Base-by-base conservation (phyloP, 2,329 filamentous ascomycete genomes). In the Alternaria sp. region DNA sequence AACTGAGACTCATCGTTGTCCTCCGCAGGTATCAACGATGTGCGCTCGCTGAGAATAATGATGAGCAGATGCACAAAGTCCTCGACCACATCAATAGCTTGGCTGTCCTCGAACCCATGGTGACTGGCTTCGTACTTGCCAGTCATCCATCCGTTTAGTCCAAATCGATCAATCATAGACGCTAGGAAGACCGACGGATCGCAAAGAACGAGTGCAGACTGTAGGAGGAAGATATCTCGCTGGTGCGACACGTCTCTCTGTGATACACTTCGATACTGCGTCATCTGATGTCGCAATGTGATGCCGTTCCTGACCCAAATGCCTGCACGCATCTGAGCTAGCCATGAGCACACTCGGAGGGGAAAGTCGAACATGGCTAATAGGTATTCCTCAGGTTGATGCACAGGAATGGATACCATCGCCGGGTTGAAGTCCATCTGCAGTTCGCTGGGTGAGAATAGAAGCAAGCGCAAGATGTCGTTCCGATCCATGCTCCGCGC, bases 221-320 rank as follows among this genome's bases (percentile, higher is more conserved):
- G 96, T 13, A 99, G 82, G 54, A 99, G 87, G 79, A 98, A 97
- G 47, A 99, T 92, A 76, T 99, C 96, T 62, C 96, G 89, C 73
- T 97, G 95, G 74, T 97, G 95, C 2, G 93, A 93, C 19, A 97
- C 92, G 79, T 99, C 96, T 69, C 96, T 87, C 74, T 96, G 93
- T 11, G 89, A 89, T 13, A 97, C 93, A 44, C 93, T 94, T 15
- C 93, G 90, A 77, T 99, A 99, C 17, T 94, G 96, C 56, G 91
- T 91, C 77, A 96, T 96, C 80, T 99, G 96, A 78, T 99, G 96
- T 43, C 95, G 89, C 55, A 99, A 86, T 73, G 95, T 98, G 75
- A 99, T 93, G 3, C 96, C 96, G 76, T 99, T 99, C 59, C 96
- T 90, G 67, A 99, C 95, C 96, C 96, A 99, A 90, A 98, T 97